Evolutionary conservation across 352 stramenopile genomes (phyloP), one percentile per base, ranked within the genome.

Genomic region (Phytophthora multivora): DNA sequence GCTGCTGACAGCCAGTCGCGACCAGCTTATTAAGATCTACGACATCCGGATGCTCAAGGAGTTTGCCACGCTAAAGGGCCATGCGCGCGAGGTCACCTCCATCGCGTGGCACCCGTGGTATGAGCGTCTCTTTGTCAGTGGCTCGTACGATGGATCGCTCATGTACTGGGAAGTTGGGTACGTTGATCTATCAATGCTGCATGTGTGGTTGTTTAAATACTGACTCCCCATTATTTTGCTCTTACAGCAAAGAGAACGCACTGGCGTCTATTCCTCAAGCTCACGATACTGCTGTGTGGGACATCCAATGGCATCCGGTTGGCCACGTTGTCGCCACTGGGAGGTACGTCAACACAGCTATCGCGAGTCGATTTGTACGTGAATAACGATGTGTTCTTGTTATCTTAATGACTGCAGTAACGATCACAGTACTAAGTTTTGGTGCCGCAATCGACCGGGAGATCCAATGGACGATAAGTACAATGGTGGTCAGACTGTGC

Each of bases 1-100:
- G 97, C 60, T 99, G 50, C 78, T 98, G 25, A 99, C 96, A 35
- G 92, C 91, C 10, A 98, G 89, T 78, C 81, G 96, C n/a, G 97
- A 99, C 80, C 96, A 99, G 64, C 75, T 98, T 33, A 98, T 99
- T 59, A 99, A 99, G 75, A 84, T 99, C 33, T 99, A 98, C 74
- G 97, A 99, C 70, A 98, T 99, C 55, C 91, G 97, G 35, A 97
- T 89, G 43, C 95, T 99, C 77, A 99, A 97, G 69, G 91, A 97
- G 66, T 92, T 97, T 69, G 88, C 86, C 39, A 98, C 93, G 21
- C 80, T 99, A 30, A 98, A 98, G 63, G 96, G 95, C 12, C 96
- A 99, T 79, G 79, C 96, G 69, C 96, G 97, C 35, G 95, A 99
- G 77, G 96, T 99, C 5, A 99, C 97, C 2, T 96, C 89, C 31